phyloP scores from a whole-genome alignment of 169 alveolate genomes.

The Theileria parva region DNA sequence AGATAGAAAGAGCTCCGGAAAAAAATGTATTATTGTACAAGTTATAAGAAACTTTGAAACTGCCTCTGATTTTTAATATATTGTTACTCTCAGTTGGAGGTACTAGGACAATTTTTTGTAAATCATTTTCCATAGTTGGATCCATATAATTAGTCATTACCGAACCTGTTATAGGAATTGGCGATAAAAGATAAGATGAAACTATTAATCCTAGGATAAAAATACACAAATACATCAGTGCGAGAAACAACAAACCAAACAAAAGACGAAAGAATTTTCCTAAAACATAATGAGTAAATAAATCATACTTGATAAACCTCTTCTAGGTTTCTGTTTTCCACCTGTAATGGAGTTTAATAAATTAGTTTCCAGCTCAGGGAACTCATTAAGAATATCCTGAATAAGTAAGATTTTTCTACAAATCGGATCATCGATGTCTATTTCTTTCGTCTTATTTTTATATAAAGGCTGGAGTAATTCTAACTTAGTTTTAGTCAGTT shows the following conservation, averaged over 20 bases:
- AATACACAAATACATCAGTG: slow-evolving; percentile 21
- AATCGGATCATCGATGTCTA: slow-evolving; percentile 13
- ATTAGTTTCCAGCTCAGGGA: slow-evolving; percentile 49
- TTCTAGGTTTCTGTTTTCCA: slow-evolving; percentile 29
- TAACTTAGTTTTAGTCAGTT: neutral
- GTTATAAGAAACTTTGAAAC: slow-evolving; percentile 39
- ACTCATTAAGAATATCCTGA: slow-evolving; percentile 50
- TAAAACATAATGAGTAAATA: neutral
- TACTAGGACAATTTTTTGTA: slow-evolving; percentile 29
- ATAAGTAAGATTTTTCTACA: slow-evolving; percentile 35
- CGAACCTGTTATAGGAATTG: slow-evolving; percentile 39
- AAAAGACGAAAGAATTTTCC: slow-evolving; percentile 34
- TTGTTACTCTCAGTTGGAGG: neutral
- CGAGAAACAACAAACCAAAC: slow-evolving; percentile 15
- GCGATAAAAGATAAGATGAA: slow-evolving; percentile 36
- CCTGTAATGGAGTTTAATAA: slow-evolving; percentile 17
- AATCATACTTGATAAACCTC: slow-evolving; percentile 52
- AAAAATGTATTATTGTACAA: slow-evolving; percentile 41
- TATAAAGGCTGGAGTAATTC: neutral
- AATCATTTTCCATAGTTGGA: neutral
- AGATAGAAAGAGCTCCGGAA: slow-evolving; percentile 42
- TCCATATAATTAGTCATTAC: slow-evolving; percentile 14
- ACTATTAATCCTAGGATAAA: slow-evolving; percentile 39
- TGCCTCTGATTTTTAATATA: slow-evolving; percentile 24
- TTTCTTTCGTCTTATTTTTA: slow-evolving; percentile 1